Percentiles rank a stretch among this genome's conserved stretches.
These are phyloP conservation scores for Plasmopara viticola DNA, from an alignment of 352 stramenopile genomes.

Conservation along the genomic window DNA sequence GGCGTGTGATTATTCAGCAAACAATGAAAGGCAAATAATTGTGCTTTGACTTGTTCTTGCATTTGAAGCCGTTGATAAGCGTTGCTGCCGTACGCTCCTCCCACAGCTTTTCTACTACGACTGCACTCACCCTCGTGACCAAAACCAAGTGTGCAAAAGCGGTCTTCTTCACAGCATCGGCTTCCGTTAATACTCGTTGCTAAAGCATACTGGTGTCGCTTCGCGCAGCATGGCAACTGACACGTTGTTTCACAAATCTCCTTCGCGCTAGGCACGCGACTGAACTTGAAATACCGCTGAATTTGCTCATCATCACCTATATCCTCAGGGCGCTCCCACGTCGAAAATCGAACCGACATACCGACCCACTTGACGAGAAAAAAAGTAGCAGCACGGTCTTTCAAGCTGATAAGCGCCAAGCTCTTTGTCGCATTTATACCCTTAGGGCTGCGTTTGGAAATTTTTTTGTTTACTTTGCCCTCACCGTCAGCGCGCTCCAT, in stretches of 20 bases:
- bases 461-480: constrained; percentile 71
- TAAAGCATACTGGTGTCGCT: constrained; percentile 62
- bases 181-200: constrained; percentile 29
- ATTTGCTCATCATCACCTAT: constrained; percentile 87
- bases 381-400: constrained; percentile 56
- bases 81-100: constrained; percentile 59
- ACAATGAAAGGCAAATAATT: constrained; percentile 85
- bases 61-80: constrained; percentile 67
- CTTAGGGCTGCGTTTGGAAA: constrained; percentile 29
- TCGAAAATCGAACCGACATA: constrained; percentile 80
- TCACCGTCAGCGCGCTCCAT: constrained; percentile 37
- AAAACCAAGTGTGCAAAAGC: constrained; percentile 76
- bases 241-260: constrained; percentile 80
- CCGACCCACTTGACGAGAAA: constrained; percentile 87
- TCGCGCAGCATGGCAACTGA: constrained; percentile 78
- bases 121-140: constrained; percentile 73
- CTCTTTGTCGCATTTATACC: constrained; percentile 16
- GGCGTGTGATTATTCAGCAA: constrained; percentile 84
- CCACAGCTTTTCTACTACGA: constrained; percentile 62
- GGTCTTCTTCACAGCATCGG: constrained; percentile 71
- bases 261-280: constrained; percentile 71
- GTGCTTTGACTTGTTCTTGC: constrained; percentile 82
- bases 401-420: constrained; percentile 20
- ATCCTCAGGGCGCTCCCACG: constrained; percentile 83
- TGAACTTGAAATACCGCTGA: constrained; percentile 87